Conservation (phyloP, 345 rosid species). For the Pelargonium nanum region DNA sequence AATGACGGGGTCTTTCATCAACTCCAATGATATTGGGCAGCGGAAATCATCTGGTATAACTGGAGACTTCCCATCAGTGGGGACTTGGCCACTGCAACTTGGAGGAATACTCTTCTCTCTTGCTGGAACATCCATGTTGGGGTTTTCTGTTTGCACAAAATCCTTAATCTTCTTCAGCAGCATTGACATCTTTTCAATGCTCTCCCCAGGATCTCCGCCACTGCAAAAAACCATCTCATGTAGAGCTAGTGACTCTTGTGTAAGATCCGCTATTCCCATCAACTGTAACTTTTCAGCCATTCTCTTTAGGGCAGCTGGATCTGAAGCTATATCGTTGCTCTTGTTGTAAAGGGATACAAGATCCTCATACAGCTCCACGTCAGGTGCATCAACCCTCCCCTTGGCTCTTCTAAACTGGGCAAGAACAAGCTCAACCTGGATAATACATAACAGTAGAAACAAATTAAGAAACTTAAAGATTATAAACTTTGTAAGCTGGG, state of each 20-base stretch:
- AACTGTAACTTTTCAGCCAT: constrained; percentile 63
- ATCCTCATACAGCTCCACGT: constrained; percentile 50
- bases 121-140: constrained; percentile 32
- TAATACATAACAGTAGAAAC: neutral
- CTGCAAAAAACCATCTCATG: constrained; percentile 69
- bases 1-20: constrained; percentile 97
- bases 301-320: constrained; percentile 44
- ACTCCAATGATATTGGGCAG: constrained; percentile 88
- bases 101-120: constrained; percentile 31
- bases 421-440: constrained; percentile 82
- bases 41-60: constrained; percentile 94
- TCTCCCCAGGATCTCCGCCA: constrained; percentile 66
- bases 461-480: neutral
- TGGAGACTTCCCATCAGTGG: constrained; percentile 42
- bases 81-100: constrained; percentile 46
- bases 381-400: constrained; percentile 64
- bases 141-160: constrained; percentile 71
- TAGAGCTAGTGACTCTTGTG: constrained; percentile 83
- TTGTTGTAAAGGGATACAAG: constrained; percentile 52
- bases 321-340: constrained; percentile 32
- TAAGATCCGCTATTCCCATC: constrained; percentile 63
- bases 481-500: no score
- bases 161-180: constrained; percentile 70
- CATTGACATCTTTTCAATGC: constrained; percentile 81
- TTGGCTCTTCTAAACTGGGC: constrained; percentile 81